phyloP scores from a whole-genome alignment of 2,329 filamentous ascomycete species.

The Acephala macrosclerotiorum region DNA sequence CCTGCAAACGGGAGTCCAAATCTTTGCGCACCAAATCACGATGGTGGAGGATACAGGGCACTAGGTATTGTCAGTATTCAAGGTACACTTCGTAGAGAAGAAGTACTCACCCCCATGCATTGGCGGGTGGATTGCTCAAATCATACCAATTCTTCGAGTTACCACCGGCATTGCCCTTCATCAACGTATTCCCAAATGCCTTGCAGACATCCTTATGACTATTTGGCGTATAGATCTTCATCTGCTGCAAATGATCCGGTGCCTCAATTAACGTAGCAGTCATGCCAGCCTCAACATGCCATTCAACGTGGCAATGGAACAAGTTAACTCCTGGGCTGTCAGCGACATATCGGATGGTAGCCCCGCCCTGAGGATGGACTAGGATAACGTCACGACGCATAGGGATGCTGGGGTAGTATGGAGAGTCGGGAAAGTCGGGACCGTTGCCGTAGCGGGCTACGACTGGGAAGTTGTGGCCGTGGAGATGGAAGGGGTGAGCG shows the following conservation, averaged over 20 bases:
- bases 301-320: background rate
- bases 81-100: no score
- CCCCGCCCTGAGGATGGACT: background rate
- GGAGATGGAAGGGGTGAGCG: conserved; percentile 59
- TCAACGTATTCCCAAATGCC: no score
- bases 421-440: background rate
- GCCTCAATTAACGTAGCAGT: background rate
- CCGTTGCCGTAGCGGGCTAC: background rate
- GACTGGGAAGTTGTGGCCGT: conserved; percentile 49
- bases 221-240: no score
- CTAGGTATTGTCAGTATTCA: no score
- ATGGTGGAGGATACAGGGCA: no score
- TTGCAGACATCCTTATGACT: no score
- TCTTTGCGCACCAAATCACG: no score
- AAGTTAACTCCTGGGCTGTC: background rate
- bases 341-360: background rate
- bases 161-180: no score
- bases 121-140: no score
- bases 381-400: background rate
- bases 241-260: background rate
- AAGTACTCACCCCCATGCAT: no score
- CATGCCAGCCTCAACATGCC: background rate
- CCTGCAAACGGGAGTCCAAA: no score
- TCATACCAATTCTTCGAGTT: no score
- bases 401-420: background rate